Conservation (phyloP, 306 rosid genomes). For the Quercus gilva region DNA sequence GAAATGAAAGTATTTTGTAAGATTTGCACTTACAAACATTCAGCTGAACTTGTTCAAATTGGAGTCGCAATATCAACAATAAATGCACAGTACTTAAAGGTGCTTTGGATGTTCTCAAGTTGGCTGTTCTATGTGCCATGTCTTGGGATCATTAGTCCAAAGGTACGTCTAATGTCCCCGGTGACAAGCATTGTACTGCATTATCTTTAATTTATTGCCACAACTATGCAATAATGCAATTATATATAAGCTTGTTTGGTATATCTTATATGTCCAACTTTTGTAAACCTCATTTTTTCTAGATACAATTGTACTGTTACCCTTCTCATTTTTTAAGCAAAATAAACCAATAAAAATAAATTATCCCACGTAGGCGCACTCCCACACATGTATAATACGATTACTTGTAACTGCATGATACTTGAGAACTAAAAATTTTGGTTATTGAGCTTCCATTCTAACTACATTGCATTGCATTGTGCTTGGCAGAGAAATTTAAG, state of each 20-base stretch:
- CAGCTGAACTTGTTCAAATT: neutral
- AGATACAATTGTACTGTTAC: neutral
- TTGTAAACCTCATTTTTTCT: neutral
- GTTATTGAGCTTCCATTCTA: neutral
- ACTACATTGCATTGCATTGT: neutral
- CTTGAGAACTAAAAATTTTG: neutral
- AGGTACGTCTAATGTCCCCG: neutral
- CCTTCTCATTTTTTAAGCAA: too few relatives aligned
- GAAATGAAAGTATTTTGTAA: too few relatives aligned
- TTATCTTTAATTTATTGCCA: constrained; percentile 1
- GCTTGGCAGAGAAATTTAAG: constrained; percentile 69
- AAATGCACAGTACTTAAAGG: neutral
- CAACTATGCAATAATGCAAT: too few relatives aligned
- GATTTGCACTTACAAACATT: neutral
- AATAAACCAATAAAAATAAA: too few relatives aligned
- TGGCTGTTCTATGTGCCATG: neutral
- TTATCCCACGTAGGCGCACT: too few relatives aligned
- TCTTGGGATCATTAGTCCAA: neutral
- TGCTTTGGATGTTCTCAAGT: neutral
- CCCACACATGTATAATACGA: neutral
- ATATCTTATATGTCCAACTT: too few relatives aligned
- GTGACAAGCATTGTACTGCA: neutral
- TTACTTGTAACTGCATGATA: neutral
- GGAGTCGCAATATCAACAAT: neutral
- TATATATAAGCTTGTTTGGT: too few relatives aligned